Base-by-base conservation (phyloP, 116 monocot species). In the Thalassia testudinum region DNA sequence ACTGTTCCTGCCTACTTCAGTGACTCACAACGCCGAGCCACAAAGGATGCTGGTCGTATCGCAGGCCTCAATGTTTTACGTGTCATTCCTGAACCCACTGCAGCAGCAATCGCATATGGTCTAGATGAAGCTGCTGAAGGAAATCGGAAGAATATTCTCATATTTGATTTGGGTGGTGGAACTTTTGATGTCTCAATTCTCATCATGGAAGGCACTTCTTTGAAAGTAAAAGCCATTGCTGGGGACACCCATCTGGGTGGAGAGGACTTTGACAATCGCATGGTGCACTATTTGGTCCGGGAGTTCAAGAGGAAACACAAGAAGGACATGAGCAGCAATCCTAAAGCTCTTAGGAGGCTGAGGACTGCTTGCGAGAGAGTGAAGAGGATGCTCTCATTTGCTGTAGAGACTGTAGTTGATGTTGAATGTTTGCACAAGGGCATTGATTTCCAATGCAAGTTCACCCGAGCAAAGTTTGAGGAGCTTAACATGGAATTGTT, bases 211-310 rank as follows among this genome's bases (percentile, higher is more conserved):
- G 38, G 11, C 2, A 30, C 28, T 21, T 20, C 3, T 40, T 20
- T 14, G 11, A 70, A 75, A 53, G 80, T 80, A 37, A 75, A 75
- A 59, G 75, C 71, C 27, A 75, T 70, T 0, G 70, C 75, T 23
- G 80, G 80, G 7, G 80, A 80, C 27, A 80, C 75, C 15, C 75
- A 80, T 53, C 68, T 80, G 0, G 80, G 80, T 10, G 75, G 74
- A 0, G 75, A 80, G 38, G 80, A 80, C 42, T 74, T 79, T 38
- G 64, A 71, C 47, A 60, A 25, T 50, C 29, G 45, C 1, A 21
- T 72, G 27, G 27, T 72, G 3, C 22, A 60, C 14, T 56, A 49
- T 50, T 30, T 72, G 48, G 65, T 65, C 5, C 29, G 45, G 18
- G 64, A 60, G 23, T 65, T 72, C 28, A 59, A 50, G 58, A 70